phyloP scores from a whole-genome alignment of 371 early-diverging fungal genomes.

The Apophysomyces variabilis region DNA sequence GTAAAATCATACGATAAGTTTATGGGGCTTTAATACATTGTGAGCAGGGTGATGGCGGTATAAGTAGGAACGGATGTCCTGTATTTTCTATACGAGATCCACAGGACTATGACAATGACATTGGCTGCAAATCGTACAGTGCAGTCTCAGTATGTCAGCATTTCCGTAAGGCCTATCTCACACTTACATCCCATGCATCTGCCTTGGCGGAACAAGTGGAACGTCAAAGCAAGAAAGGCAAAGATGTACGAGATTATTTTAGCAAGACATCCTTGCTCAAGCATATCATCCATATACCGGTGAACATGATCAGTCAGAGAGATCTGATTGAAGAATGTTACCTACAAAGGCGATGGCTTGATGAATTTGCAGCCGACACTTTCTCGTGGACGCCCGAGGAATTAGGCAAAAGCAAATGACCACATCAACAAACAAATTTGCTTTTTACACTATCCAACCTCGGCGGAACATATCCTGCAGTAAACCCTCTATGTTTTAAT shows the following conservation, averaged over 20 bases:
- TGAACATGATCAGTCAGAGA: slow-evolving; percentile 12
- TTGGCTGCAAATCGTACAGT: slow-evolving; percentile 51
- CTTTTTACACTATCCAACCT: no score
- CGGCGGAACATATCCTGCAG: no score
- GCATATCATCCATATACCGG: slow-evolving; percentile 14
- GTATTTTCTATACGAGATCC: slow-evolving; percentile 67
- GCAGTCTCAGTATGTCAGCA: slow-evolving; percentile 15
- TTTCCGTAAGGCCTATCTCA: slow-evolving; percentile 32
- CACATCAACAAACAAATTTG: background rate
- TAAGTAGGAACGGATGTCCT: slow-evolving; percentile 23
- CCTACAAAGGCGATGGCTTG: slow-evolving; percentile 6
- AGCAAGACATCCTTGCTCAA: slow-evolving; percentile 10
- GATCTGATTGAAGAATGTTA: slow-evolving; percentile 11
- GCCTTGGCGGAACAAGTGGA: slow-evolving; percentile 23
- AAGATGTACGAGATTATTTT: background rate
- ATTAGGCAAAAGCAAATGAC: background rate
- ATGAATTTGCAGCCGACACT: slow-evolving; percentile 9
- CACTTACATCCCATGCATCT: slow-evolving; percentile 23
- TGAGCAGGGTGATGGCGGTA: background rate
- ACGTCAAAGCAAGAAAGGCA: slow-evolving; percentile 13
- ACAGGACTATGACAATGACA: slow-evolving; percentile 62
- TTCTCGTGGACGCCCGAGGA: slow-evolving; percentile 12
- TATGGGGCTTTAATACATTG: background rate
- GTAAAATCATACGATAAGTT: slow-evolving; percentile 18
- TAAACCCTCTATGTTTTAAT: no score